phyloP scores from a whole-genome alignment of 495 filamentous ascomycete genomes.

The Letharia lupina region DNA sequence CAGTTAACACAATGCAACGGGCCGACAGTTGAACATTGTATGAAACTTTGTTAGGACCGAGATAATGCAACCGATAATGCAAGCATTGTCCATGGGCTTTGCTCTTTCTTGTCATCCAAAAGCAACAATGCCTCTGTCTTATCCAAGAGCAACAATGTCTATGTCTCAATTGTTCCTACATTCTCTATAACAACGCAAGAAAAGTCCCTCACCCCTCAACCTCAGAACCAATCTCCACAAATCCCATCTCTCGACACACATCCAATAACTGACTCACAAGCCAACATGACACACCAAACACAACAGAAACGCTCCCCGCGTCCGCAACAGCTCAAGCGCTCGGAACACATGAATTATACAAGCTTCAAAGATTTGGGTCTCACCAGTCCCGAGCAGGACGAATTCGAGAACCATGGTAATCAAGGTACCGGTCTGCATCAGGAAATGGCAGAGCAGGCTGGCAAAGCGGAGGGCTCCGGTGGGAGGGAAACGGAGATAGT shows the following conservation, averaged over 20 bases:
- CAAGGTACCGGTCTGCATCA: background rate
- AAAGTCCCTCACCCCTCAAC: no score
- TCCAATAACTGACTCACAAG: background rate
- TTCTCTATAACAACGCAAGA: no score
- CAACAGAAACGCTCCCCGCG: background rate
- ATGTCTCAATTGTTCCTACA: background rate
- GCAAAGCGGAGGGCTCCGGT: background rate
- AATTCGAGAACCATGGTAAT: background rate
- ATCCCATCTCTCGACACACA: background rate
- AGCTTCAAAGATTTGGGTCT: background rate
- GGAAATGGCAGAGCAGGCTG: background rate
- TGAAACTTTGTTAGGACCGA: no score
- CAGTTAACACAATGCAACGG: no score
- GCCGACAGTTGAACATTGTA: no score
- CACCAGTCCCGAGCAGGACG: background rate
- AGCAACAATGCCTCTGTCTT: background rate
- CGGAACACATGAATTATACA: background rate
- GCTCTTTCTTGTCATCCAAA: background rate
- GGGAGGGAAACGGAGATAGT: background rate
- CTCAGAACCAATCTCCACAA: background rate
- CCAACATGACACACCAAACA: background rate
- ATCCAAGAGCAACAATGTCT: background rate
- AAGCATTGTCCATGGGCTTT: no score
- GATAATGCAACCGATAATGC: no score
- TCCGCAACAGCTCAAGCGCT: no score